These are phyloP conservation scores for Boletellus ananiceps DNA, from an alignment of 768 basidiomycete genomes.

Conservation along the genomic window DNA sequence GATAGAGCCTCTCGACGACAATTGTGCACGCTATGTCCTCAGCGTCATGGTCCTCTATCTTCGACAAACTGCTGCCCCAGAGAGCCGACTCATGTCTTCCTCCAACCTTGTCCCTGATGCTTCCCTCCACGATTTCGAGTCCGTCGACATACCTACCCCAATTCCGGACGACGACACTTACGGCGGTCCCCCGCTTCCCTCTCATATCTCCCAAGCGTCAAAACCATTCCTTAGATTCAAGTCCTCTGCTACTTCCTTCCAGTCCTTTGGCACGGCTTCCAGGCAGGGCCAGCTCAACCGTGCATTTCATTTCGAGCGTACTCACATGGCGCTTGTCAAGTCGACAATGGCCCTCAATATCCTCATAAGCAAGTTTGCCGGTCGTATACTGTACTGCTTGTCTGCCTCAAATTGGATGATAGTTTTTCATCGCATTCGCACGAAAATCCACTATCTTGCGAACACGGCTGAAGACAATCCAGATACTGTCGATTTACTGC, in stretches of 20 bases:
- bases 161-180: constrained; percentile 18
- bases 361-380: constrained; percentile 66
- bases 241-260: constrained; percentile 39
- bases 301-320: constrained; percentile 50
- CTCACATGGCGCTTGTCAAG: constrained; percentile 55
- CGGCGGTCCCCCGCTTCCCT: constrained; percentile 30
- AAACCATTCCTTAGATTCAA: constrained; percentile 29
- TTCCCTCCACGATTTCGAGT: constrained; percentile 68
- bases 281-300: constrained; percentile 22
- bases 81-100: constrained; percentile 53
- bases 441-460: constrained; percentile 65
- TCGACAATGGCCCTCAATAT: constrained; percentile 52
- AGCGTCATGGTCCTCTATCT: constrained; percentile 82
- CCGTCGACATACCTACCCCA: constrained; percentile 39
- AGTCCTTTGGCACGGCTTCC: constrained; percentile 35
- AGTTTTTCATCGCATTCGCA: constrained; percentile 64
- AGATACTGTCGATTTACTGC: constrained; percentile 70
- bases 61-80: constrained; percentile 59
- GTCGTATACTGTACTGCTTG: constrained; percentile 78
- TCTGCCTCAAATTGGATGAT: constrained; percentile 86
- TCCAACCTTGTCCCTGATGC: constrained; percentile 59
- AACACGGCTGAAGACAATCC: constrained; percentile 46
- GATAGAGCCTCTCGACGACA: constrained; percentile 72
- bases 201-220: constrained; percentile 38
- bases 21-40: constrained; percentile 74